phyloP scores from a whole-genome alignment of 176 grass and related monocot genomes.

The Miscanthus lutarioriparius region DNA sequence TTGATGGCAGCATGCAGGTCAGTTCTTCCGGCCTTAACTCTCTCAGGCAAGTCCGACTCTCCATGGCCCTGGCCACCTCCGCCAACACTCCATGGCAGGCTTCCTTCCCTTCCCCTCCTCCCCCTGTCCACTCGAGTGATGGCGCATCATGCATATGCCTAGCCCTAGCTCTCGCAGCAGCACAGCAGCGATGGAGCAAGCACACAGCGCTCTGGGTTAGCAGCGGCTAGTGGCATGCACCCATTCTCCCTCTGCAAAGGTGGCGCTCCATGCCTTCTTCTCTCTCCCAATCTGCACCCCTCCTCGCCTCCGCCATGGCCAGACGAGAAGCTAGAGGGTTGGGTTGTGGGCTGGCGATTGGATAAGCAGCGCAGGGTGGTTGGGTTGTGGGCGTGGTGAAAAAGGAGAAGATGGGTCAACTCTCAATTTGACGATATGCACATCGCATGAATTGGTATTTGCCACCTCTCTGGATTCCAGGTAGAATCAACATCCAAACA shows the following conservation, averaged over 20 bases:
- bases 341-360: background rate
- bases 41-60: no score
- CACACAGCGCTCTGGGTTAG: background rate
- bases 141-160: background rate
- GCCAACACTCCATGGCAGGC: no score
- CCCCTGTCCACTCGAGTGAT: background rate
- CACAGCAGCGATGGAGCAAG: background rate
- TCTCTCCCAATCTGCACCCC: background rate
- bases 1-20: background rate
- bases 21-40: background rate
- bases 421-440: background rate
- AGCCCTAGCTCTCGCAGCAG: background rate
- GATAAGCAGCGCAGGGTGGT: background rate
- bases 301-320: background rate
- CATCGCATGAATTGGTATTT: background rate
- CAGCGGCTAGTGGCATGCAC: background rate
- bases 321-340: background rate
- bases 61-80: no score
- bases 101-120: no score
- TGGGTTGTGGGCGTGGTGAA: background rate
- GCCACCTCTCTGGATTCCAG: background rate
- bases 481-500: background rate
- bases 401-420: background rate
- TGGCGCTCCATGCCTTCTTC: background rate
- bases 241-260: background rate